A percentile compares a stretch with the other conserved stretches of the same genome.
These are phyloP conservation scores for Silene coronaria DNA, from an alignment of 179 eudicot genomes.

Conservation along the genomic window DNA sequence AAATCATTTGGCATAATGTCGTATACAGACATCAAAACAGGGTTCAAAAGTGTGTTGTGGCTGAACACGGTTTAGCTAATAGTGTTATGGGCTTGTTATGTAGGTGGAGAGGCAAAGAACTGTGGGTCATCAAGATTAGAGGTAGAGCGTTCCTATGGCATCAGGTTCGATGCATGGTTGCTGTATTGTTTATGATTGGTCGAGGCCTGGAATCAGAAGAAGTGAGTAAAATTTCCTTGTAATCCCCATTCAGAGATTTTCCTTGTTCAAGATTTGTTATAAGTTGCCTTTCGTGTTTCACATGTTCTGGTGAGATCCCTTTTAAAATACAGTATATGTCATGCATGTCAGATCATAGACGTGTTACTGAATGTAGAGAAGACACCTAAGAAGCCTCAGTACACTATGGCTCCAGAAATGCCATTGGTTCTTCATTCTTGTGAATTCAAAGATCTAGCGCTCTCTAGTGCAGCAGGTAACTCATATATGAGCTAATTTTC, in stretches of 20 bases:
- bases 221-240: slow-evolving; percentile 43
- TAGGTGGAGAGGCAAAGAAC: slow-evolving; percentile 58
- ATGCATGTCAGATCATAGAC: slow-evolving; percentile 69
- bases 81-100: slow-evolving; percentile 16
- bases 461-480: slow-evolving; percentile 66
- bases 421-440: slow-evolving; percentile 90
- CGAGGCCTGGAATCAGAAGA: slow-evolving; percentile 68
- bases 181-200: slow-evolving; percentile 83
- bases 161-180: slow-evolving; percentile 97
- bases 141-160: slow-evolving; percentile 99
- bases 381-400: slow-evolving; percentile 79
- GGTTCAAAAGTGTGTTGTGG: background rate
- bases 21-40: background rate
- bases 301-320: background rate
- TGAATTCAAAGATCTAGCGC: slow-evolving; percentile 63
- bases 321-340: background rate
- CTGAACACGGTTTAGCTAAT: background rate
- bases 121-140: slow-evolving; percentile 69
- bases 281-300: background rate
- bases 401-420: slow-evolving; percentile 70
- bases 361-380: slow-evolving; percentile 62
- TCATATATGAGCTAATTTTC: background rate
- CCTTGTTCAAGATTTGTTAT: background rate
- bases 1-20: background rate
- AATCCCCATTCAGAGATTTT: background rate